A percentile compares a stretch with the other conserved stretches of the same genome.
Evolutionary conservation across 805 yeast genomes (phyloP).

Genomic region (Tetrapisispora namnaoensis): DNA sequence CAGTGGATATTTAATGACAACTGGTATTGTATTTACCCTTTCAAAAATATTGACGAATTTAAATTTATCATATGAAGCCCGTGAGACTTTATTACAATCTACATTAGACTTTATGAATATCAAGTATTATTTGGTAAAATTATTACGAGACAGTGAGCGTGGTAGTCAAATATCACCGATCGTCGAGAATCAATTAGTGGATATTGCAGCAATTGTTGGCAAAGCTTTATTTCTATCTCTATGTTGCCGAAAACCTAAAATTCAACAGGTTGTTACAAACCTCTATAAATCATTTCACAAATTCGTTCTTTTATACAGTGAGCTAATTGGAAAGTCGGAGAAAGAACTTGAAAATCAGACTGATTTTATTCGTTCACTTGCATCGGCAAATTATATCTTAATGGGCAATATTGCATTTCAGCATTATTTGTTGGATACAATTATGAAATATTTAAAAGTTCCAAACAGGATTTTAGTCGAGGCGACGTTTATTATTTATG

Average conservation of each 20-base stretch:
- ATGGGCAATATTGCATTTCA: constrained; percentile 63
- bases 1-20: constrained; percentile 8
- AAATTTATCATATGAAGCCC: constrained; percentile 19
- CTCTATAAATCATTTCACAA: constrained; percentile 4
- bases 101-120: constrained; percentile 31
- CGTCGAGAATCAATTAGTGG: constrained; percentile 22
- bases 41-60: constrained; percentile 26
- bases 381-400: constrained; percentile 45
- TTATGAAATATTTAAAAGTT: constrained; percentile 17
- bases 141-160: constrained; percentile 17
- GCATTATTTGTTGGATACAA: constrained; percentile 45
- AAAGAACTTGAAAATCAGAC: constrained; percentile 14
- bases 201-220: constrained; percentile 34
- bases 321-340: constrained; percentile 13
- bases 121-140: constrained; percentile 22
- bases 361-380: constrained; percentile 34
- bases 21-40: constrained; percentile 28
- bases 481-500: constrained; percentile 30
- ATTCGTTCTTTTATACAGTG: constrained; percentile 11
- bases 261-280: constrained; percentile 6
- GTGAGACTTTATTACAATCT: constrained; percentile 30
- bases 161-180: constrained; percentile 11
- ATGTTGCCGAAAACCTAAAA: constrained; percentile 28
- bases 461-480: constrained; percentile 25
- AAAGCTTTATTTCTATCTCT: constrained; percentile 40